phyloP scores from a whole-genome alignment of 164 flowering plant species.

The Macadamia tetraphylla region DNA sequence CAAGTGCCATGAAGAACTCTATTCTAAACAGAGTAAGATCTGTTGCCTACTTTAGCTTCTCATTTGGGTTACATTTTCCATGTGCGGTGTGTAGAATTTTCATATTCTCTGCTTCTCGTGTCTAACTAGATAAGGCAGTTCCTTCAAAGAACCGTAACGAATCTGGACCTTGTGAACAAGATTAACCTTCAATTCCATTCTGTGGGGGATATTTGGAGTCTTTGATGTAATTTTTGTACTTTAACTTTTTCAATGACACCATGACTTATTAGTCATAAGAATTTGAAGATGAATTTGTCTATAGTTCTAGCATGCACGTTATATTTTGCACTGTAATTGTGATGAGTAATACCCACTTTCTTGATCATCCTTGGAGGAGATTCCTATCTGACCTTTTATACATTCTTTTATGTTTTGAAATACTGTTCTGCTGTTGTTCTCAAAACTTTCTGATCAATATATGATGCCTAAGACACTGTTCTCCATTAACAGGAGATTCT shows the following conservation, averaged over 20 bases:
- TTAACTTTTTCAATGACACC: slow-evolving; percentile 5
- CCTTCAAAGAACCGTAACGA: not conserved
- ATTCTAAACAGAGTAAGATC: slow-evolving; percentile 72
- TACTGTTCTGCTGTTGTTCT: not conserved
- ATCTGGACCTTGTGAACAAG: not conserved
- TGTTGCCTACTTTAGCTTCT: slow-evolving; percentile 1
- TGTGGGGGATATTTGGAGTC: not conserved
- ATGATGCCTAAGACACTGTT: slow-evolving; percentile 1
- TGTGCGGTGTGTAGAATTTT: not conserved
- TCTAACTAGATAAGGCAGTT: not conserved
- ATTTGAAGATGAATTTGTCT: not conserved
- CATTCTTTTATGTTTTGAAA: not conserved
- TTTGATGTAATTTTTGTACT: not conserved
- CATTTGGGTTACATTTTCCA: not conserved
- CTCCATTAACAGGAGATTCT: slow-evolving; percentile 52
- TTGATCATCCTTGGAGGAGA: not conserved
- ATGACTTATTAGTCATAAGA: not conserved
- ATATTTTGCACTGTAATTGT: not conserved
- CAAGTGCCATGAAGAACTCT: slow-evolving; percentile 90
- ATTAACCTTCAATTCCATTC: not conserved
- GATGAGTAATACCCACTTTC: not conserved
- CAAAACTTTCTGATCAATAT: not conserved
- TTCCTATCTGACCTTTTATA: not conserved
- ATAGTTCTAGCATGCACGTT: no score
- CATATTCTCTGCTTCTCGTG: not conserved